Conservation (phyloP, 768 basidiomycete species). For the Lactarius sanguifluus region DNA sequence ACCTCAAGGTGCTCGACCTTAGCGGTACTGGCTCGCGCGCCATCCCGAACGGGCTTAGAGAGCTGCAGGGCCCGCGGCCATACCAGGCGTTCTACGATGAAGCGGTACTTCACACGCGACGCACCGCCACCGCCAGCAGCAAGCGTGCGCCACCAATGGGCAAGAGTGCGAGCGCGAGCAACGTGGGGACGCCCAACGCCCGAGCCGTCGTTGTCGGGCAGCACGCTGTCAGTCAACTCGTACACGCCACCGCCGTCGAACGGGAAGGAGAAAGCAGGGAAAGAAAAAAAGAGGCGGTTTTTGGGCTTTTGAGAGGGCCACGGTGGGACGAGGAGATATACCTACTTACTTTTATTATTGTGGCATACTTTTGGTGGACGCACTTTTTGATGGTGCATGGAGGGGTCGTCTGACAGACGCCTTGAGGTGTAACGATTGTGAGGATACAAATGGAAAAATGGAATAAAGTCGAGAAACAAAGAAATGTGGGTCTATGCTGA, state of each 20-base stretch:
- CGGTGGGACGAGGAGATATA: neutral
- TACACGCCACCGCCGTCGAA: slow-evolving; percentile 20
- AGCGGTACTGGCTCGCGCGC: slow-evolving; percentile 81
- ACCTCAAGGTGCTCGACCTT: slow-evolving; percentile 83
- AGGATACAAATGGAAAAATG: neutral
- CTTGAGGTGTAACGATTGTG: neutral
- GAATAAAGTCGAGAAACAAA: neutral
- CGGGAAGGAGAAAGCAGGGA: slow-evolving; percentile 48
- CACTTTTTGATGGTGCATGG: neutral
- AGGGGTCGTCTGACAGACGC: neutral
- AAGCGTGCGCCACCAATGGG: slow-evolving; percentile 36
- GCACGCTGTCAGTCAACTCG: slow-evolving; percentile 38
- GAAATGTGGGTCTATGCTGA: slow-evolving; percentile 15
- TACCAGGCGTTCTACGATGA: slow-evolving; percentile 81
- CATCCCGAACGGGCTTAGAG: slow-evolving; percentile 66
- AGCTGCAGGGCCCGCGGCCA: slow-evolving; percentile 47
- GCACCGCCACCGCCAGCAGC: slow-evolving; percentile 50
- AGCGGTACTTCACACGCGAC: slow-evolving; percentile 70
- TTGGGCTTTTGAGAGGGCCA: slow-evolving; percentile 13
- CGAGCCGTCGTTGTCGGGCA: slow-evolving; percentile 52
- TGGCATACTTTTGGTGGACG: slow-evolving; percentile 4
- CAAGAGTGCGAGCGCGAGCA: slow-evolving; percentile 32
- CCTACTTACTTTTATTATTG: slow-evolving; percentile 15
- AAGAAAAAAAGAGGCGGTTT: slow-evolving; percentile 64
- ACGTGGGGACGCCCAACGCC: slow-evolving; percentile 39